These are phyloP conservation scores for Triticum urartu DNA, from an alignment of 176 grass and related monocot species.

Conservation along the genomic window DNA sequence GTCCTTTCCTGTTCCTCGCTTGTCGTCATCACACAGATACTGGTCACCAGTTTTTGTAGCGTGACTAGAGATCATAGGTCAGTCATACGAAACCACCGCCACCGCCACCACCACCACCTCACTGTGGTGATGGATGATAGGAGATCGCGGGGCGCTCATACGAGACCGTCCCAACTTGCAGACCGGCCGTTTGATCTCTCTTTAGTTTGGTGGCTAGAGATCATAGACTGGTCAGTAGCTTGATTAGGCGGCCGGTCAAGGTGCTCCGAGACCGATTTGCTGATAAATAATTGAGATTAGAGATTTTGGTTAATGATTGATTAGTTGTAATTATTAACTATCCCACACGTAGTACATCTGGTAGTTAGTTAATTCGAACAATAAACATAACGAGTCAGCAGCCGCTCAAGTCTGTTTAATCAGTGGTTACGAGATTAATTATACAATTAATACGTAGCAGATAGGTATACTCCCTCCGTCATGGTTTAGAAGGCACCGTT, in stretches of 20 bases:
- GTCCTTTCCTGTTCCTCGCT: too few species aligned
- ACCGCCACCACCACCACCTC: too few species aligned
- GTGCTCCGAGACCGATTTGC: neutral
- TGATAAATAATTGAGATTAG: neutral
- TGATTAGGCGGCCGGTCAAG: neutral
- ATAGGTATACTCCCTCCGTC: too few species aligned
- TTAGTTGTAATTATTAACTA: neutral
- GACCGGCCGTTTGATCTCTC: too few species aligned
- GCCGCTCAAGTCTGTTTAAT: neutral
- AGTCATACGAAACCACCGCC: too few species aligned
- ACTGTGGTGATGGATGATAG: too few species aligned
- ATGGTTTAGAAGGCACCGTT: too few species aligned
- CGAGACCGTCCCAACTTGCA: too few species aligned
- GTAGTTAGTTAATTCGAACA: neutral
- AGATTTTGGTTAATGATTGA: neutral
- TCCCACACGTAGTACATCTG: neutral
- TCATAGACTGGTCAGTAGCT: neutral
- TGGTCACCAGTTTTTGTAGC: too few species aligned
- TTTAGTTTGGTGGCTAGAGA: neutral
- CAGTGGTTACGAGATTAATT: neutral
- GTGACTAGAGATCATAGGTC: too few species aligned
- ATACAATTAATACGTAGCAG: neutral
- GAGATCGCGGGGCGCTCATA: too few species aligned
- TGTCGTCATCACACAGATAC: too few species aligned
- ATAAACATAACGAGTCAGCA: neutral